Conservation (phyloP, 306 rosid genomes). For the Ochetophila trinervis region DNA sequence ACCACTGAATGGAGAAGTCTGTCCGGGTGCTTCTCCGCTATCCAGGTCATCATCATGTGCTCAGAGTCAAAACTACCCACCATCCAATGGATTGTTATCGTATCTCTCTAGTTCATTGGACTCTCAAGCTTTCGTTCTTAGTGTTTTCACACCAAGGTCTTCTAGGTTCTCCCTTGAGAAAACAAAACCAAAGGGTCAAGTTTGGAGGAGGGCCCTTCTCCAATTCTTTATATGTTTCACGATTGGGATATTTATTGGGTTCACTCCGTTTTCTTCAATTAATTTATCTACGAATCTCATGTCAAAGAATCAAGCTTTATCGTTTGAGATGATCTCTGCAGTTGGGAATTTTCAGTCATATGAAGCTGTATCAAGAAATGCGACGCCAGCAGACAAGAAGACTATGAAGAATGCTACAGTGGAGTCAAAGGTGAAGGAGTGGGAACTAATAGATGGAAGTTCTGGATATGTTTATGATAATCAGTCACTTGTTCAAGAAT, state of each 20-base stretch:
- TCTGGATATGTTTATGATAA: slow-evolving; percentile 20
- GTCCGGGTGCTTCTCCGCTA: slow-evolving; percentile 73
- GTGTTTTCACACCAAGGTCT: slow-evolving; percentile 50
- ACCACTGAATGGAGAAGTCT: slow-evolving; percentile 48
- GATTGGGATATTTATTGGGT: slow-evolving; percentile 67
- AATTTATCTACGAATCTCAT: slow-evolving; percentile 46
- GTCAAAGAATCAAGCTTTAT: slow-evolving; percentile 60
- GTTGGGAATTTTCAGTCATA: slow-evolving; percentile 39
- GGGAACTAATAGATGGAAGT: slow-evolving; percentile 22
- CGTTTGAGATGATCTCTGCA: slow-evolving; percentile 51
- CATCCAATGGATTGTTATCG: slow-evolving; percentile 44
- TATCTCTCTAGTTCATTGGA: slow-evolving; percentile 38
- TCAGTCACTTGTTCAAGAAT: slow-evolving; percentile 25
- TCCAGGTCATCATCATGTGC: slow-evolving; percentile 60
- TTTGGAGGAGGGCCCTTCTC: slow-evolving; percentile 65
- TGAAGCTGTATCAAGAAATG: slow-evolving; percentile 33
- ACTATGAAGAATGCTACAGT: slow-evolving; percentile 29
- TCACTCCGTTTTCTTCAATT: slow-evolving; percentile 58
- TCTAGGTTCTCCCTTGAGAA: slow-evolving; percentile 53
- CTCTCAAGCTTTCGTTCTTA: slow-evolving; percentile 43
- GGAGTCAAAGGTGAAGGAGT: slow-evolving; percentile 31
- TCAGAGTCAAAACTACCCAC: slow-evolving; percentile 48
- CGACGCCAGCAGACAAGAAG: slow-evolving; percentile 19
- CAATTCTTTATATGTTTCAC: slow-evolving; percentile 69
- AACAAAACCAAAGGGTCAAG: slow-evolving; percentile 57